A percentile compares a stretch with the other conserved stretches of the same genome.
Conservation (phyloP, 441 rosid genomes). For the Erysimum cheiri region DNA sequence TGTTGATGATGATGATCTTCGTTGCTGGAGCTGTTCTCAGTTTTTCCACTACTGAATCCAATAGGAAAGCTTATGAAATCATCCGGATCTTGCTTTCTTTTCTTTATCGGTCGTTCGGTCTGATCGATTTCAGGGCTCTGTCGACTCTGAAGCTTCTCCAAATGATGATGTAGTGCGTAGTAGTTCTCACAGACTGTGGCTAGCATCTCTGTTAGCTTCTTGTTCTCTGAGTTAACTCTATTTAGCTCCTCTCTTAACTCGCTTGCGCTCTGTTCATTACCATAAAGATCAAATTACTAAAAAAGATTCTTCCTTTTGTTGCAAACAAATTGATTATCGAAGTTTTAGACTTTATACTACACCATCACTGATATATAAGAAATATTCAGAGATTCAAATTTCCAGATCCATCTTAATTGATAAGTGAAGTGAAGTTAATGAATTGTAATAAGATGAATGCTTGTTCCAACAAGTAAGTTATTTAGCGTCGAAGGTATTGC, state of each 20-base stretch:
- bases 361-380: neutral
- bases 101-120: slow-evolving; percentile 37
- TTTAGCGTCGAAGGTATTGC: neutral
- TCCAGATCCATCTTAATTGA: slow-evolving; percentile 4
- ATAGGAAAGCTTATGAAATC: slow-evolving; percentile 45
- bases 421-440: neutral
- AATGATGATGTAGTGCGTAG: slow-evolving; percentile 49
- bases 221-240: slow-evolving; percentile 66
- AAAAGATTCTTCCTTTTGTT: neutral
- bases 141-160: slow-evolving; percentile 56
- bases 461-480: neutral
- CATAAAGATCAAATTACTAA: neutral
- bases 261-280: slow-evolving; percentile 41
- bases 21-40: slow-evolving; percentile 73
- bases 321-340: slow-evolving; percentile 14
- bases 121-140: slow-evolving; percentile 46
- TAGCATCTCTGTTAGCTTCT: slow-evolving; percentile 70
- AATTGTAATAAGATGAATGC: neutral
- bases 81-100: slow-evolving; percentile 55
- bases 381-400: neutral
- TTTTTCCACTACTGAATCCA: slow-evolving; percentile 40
- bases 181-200: slow-evolving; percentile 55
- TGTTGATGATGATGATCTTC: slow-evolving; percentile 47
- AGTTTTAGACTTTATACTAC: slow-evolving; percentile 3
- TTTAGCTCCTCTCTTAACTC: slow-evolving; percentile 62